These are phyloP conservation scores for Eucalyptus urophylla DNA, from an alignment of 345 rosid species.

Conservation along the genomic window DNA sequence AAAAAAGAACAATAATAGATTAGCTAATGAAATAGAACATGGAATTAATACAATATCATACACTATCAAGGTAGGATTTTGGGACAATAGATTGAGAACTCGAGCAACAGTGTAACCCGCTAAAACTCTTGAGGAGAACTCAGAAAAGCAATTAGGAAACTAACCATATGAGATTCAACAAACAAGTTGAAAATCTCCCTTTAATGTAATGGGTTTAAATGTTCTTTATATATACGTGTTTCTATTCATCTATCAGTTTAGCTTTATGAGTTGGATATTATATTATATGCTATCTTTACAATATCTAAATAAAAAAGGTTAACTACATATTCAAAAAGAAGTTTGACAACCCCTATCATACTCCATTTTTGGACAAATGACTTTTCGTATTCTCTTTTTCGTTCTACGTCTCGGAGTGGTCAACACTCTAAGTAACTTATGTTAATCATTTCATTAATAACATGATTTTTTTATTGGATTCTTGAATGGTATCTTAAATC, in stretches of 20 bases:
- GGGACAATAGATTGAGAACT: neutral
- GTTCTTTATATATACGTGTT: neutral
- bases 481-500: no score
- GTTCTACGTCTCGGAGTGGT: neutral
- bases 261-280: no score
- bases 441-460: neutral
- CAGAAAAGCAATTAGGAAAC: neutral
- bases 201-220: neutral
- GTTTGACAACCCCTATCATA: neutral
- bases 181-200: neutral
- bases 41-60: no score
- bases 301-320: neutral
- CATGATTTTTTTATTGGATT: no score
- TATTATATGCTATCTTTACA: no score
- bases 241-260: neutral
- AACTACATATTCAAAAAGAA: neutral
- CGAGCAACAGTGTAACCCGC: neutral
- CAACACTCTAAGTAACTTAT: neutral
- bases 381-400: no score
- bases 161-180: neutral
- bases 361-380: neutral
- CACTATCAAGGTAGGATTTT: neutral
- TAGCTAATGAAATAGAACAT: neutral
- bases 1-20: neutral
- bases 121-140: neutral